Evolutionary conservation across 805 yeast species (phyloP), one percentile per base, ranked within the genome.

Genomic region (Wickerhamiella slavikovae): DNA sequence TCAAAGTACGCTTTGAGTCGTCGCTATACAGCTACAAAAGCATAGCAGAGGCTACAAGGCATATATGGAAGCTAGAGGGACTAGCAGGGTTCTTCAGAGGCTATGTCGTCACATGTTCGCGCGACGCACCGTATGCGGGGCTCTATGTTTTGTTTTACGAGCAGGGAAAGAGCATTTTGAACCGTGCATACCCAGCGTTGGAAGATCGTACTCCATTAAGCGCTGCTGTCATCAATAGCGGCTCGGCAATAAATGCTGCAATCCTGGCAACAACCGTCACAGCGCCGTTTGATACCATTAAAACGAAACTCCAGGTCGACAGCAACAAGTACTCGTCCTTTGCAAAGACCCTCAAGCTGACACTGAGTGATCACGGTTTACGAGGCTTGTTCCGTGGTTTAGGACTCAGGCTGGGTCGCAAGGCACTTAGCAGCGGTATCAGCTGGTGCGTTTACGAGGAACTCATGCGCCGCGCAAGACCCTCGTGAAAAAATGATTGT

Each of bases 361-460:
- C 62, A 33, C 43, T 52, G 40, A 54, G 40, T 35, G 54, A 48
- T 42, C 83, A 54, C 50, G 72, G 58, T 4, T 15, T 62, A 16
- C 38, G 50, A 16, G 64, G 71, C 27, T 55, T 89, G 30, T 83
- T 89, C 48, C 73, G 79, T 48, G 98, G 98, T 0, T 54, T 89
- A 18, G 65, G 79, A 24, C 58, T 89, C 40, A 60, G 98, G 38
- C 59, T 89, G 29, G 62, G 74, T 4, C 62, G 96, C 41, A 89
- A 89, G 52, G 93, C 85, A 0, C 49, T 78, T 28, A 76, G 93
- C 50, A 85, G 95, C 0, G 95, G 93, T 1, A 80, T 89, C 36
- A 82, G 93, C 29, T 89, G 98, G 98, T 79, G 93, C 35, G 72
- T 89, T 15, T 89, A 85, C 48, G 98, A 89, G 50, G 95, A 89